Base-by-base conservation (phyloP, 2,329 filamentous ascomycete genomes). In the Cladosporium sp. region DNA sequence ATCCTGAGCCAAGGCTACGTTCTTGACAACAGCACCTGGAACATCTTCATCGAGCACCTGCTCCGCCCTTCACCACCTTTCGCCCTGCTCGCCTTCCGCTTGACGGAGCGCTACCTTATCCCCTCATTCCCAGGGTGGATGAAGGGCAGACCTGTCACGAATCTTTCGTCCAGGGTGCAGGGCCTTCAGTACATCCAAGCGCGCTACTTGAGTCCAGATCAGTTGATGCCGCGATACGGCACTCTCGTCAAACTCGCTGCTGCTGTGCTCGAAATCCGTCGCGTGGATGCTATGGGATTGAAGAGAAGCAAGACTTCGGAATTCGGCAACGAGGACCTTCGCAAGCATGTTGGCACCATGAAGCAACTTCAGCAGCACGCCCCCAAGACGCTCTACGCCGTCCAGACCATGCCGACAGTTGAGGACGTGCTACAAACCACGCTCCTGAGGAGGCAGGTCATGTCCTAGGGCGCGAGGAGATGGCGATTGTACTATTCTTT, bases 31-130 rank as follows among this genome's bases (percentile, higher is more conserved):
- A 85, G 85, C 72, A 93, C 92, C 71, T 96, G 92, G 92, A 95
- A 96, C 75, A 83, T 86, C 60, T 88, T 91, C 69, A 84, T 97
- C 65, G 87, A 90, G 72, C 78, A 84, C 60, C 86, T 97, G 32
- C 86, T 88, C 28, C 80, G 83, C 15, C 82, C 87, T 64, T 83
- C 85, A 55, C 75, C 36, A 5, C 73, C 76, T 18, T 82, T 85
- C 55, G 84, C 85, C 72, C 79, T 86, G 58, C 83, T 89, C 24
- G 93, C 93, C 44, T 96, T 95, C 78, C 75, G 80, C 26, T 79
- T 89, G 61, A 94, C 91, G 75, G 94, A 98, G 80, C 79, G 83
- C 30, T 86, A 87, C 67, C 88, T 98, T 65, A 96, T 97, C 86
- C 84, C 86, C 1, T 83, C 86, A 38, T 97, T 93, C 86, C 85